Conservation (phyloP, 352 stramenopile genomes). For the Pythium myriotylum region DNA sequence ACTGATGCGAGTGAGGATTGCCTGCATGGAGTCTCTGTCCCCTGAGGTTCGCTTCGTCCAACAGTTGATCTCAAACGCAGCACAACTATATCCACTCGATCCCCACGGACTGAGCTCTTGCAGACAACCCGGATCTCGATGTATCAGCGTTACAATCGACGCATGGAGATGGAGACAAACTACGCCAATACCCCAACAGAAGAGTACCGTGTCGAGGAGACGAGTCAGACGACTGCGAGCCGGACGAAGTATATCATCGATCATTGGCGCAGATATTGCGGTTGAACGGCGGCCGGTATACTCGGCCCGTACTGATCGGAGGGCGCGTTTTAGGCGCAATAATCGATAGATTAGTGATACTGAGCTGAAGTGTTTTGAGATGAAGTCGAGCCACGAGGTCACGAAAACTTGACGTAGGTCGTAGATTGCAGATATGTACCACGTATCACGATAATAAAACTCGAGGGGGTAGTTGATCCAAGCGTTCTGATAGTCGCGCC, state of each 20-base stretch:
- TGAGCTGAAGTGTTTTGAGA: conserved; percentile 3
- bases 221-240: not conserved
- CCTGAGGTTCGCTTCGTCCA: not conserved
- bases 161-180: conserved; percentile 12
- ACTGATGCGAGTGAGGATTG: conserved; percentile 2
- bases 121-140: not conserved
- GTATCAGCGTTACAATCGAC: not conserved
- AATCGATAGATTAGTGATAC: not conserved
- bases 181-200: conserved; percentile 7
- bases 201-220: not conserved
- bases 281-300: no score
- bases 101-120: conserved; percentile 17
- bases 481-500: no score
- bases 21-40: not conserved
- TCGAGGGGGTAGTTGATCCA: conserved; percentile 7
- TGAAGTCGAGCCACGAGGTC: conserved; percentile 23
- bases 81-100: conserved; percentile 7
- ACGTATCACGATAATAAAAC: conserved; percentile 21
- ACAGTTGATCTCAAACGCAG: conserved; percentile 10
- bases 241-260: no score
- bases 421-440: conserved; percentile 9
- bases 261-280: no score
- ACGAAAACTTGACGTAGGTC: conserved; percentile 18
- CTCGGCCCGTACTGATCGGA: no score
- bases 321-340: not conserved